These are phyloP conservation scores for Oryza officinalis DNA, from an alignment of 176 grass and related monocot species.

Conservation along the genomic window DNA sequence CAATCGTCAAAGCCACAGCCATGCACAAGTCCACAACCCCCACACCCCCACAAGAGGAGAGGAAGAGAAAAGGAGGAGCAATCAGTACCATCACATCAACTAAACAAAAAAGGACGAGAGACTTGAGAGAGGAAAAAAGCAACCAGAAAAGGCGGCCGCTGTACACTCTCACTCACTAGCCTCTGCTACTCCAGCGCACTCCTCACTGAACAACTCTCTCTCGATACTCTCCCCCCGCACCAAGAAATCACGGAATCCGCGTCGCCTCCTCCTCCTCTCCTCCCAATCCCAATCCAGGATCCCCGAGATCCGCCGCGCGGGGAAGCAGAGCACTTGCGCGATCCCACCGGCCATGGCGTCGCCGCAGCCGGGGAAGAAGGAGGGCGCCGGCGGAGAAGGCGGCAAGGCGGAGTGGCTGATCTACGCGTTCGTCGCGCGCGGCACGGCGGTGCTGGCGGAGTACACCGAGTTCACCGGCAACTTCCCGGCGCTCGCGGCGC, in stretches of 20 bases:
- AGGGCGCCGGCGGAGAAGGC: constrained; percentile 18
- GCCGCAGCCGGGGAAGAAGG: constrained; percentile 11
- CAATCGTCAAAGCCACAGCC: too few species aligned
- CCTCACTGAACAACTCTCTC: too few species aligned
- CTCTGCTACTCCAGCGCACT: constrained; percentile 13
- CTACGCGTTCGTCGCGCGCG: constrained; percentile 92
- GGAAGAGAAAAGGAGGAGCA: neutral
- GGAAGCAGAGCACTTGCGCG: neutral
- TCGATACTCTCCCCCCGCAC: constrained; percentile 30
- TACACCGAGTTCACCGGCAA: constrained; percentile 97
- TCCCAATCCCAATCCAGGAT: neutral
- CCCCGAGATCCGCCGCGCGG: neutral
- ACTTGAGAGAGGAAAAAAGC: neutral
- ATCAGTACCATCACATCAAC: neutral
- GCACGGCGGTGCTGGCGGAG: constrained; percentile 82
- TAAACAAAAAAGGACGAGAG: neutral
- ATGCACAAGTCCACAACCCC: too few species aligned
- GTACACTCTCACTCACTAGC: neutral
- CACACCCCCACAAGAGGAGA: neutral
- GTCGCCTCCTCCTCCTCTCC: neutral
- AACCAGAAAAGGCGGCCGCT: constrained; percentile 12
- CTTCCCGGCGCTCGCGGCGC: constrained; percentile 78
- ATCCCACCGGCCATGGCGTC: constrained; percentile 39
- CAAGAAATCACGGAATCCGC: constrained; percentile 35
- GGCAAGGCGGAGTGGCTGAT: constrained; percentile 71